Evolutionary conservation across 2,329 filamentous ascomycete genomes (phyloP).

Genomic region (Fusarium pseudograminearum): DNA sequence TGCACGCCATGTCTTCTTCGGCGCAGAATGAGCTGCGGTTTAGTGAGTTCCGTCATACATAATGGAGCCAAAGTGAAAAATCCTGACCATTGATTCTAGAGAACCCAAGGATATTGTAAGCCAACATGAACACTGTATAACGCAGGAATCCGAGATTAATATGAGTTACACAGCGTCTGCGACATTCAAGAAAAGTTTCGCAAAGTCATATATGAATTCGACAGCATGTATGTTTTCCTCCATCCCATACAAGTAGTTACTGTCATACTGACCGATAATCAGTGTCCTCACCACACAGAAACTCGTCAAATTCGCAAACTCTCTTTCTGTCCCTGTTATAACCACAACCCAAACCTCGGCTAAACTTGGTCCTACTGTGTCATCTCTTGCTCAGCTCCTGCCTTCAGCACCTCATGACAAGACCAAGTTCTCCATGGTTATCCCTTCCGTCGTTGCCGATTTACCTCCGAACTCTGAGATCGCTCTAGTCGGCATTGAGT

Average conservation of each 20-base stretch:
- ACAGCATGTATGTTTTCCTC: conserved; percentile 72
- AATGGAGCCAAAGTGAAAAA: background rate
- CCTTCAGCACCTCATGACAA: conserved; percentile 78
- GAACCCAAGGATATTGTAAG: conserved; percentile 61
- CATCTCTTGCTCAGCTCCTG: conserved; percentile 72
- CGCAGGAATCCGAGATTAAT: background rate
- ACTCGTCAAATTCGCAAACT: conserved; percentile 72
- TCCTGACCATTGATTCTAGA: conserved; percentile 51
- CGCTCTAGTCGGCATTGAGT: conserved; percentile 90
- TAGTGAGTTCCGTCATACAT: conserved; percentile 46
- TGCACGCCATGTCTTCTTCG: conserved; percentile 33
- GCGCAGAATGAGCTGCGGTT: conserved; percentile 48
- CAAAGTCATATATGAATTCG: conserved; percentile 83
- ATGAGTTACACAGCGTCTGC: conserved; percentile 74
- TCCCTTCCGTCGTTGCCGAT: conserved; percentile 69
- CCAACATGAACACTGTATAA: conserved; percentile 59
- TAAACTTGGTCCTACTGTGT: conserved; percentile 83
- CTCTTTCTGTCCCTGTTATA: conserved; percentile 81
- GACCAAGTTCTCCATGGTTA: conserved; percentile 89
- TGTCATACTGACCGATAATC: conserved; percentile 7
- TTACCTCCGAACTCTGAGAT: conserved; percentile 64
- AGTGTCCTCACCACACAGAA: conserved; percentile 77
- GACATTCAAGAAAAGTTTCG: conserved; percentile 96
- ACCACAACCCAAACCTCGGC: conserved; percentile 86
- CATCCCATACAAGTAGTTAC: conserved; percentile 3